phyloP scores from a whole-genome alignment of 228 moss, liverwort and hornwort species.

The Sphagnum magellanicum region DNA sequence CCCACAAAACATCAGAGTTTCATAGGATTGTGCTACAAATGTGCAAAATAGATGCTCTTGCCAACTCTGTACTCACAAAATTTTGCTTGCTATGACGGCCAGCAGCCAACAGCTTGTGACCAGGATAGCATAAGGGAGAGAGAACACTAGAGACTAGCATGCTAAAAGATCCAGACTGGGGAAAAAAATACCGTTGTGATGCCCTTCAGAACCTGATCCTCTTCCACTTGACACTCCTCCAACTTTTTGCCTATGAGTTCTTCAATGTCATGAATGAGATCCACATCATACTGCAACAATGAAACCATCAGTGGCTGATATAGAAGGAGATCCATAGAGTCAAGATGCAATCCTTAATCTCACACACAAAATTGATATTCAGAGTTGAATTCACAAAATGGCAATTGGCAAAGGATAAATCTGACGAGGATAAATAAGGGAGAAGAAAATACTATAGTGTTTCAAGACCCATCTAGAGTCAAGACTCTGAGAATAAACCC shows the following conservation, averaged over 20 bases:
- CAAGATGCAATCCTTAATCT: neutral
- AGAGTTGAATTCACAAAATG: too few relatives aligned
- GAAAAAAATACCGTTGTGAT: constrained; percentile 64
- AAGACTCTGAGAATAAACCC: too few relatives aligned
- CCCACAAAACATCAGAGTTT: neutral
- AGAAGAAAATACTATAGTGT: too few relatives aligned
- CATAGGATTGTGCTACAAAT: neutral
- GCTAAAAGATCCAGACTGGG: neutral
- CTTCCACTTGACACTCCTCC: constrained; percentile 72
- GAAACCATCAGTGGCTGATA: neutral
- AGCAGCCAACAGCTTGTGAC: too few relatives aligned
- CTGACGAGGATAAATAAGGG: too few relatives aligned
- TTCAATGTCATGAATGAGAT: constrained; percentile 88
- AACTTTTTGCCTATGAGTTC: constrained; percentile 65
- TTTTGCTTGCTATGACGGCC: too few relatives aligned
- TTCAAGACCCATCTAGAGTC: too few relatives aligned
- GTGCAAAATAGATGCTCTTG: neutral
- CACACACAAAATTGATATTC: too few relatives aligned
- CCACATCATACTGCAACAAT: constrained; percentile 77
- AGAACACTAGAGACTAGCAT: neutral
- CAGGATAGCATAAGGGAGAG: neutral
- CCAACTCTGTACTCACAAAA: neutral
- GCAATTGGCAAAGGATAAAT: too few relatives aligned
- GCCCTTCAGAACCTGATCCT: constrained; percentile 78
- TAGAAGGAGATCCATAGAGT: too few relatives aligned